These are phyloP conservation scores for Candolleomyces eurysporus DNA, from an alignment of 768 basidiomycete genomes.

Conservation along the genomic window DNA sequence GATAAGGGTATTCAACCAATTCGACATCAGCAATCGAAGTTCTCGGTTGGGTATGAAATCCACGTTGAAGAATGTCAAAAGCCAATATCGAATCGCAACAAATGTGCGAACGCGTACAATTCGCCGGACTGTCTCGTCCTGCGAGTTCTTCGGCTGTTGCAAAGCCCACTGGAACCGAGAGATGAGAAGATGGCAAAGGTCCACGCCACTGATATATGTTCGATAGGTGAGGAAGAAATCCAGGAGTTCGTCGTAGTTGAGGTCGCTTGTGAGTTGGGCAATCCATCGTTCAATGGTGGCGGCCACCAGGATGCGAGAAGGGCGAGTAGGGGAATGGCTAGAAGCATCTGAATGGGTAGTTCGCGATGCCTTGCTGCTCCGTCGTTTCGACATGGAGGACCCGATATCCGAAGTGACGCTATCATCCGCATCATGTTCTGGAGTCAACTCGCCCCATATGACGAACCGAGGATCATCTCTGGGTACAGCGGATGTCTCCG, in stretches of 20 bases:
- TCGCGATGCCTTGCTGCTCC: conserved; percentile 32
- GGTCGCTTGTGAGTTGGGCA: conserved; percentile 82
- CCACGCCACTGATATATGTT: conserved; percentile 75
- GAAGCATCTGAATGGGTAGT: conserved; percentile 29
- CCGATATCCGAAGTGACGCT: conserved; percentile 29
- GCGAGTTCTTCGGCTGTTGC: conserved; percentile 41
- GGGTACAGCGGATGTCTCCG: conserved; percentile 68
- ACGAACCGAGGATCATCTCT: conserved; percentile 89
- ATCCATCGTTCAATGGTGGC: conserved; percentile 94
- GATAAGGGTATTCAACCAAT: conserved; percentile 79
- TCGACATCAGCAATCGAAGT: conserved; percentile 66
- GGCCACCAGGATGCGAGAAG: conserved; percentile 65
- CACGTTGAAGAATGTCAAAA: conserved; percentile 85
- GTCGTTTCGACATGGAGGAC: conserved; percentile 31
- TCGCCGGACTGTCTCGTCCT: conserved; percentile 69
- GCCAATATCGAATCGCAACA: conserved; percentile 87
- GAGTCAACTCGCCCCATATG: conserved; percentile 73
- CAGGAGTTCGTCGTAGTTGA: conserved; percentile 83
- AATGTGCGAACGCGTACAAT: conserved; percentile 88
- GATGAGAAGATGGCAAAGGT: conserved; percentile 79
- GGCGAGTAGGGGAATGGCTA: conserved; percentile 21
- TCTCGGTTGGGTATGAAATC: conserved; percentile 85
- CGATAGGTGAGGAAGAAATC: conserved; percentile 93
- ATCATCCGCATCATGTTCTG: conserved; percentile 31
- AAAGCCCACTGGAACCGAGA: conserved; percentile 90